Evolutionary conservation across 2,329 filamentous ascomycete genomes (phyloP), one percentile per base, ranked within the genome.

Genomic region (Fusarium devonianum): DNA sequence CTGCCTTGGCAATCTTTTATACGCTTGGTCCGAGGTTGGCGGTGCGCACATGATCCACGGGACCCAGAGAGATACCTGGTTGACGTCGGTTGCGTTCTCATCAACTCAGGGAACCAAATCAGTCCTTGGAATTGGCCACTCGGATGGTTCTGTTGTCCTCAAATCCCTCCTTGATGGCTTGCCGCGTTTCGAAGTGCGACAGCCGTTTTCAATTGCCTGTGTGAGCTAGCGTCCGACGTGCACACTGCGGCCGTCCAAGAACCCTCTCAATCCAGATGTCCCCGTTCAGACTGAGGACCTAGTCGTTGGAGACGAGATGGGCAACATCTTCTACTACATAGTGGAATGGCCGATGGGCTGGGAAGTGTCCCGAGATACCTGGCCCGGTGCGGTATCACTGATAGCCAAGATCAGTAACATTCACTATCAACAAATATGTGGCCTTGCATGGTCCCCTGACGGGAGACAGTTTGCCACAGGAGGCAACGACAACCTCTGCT

Each of bases 61-160:
- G 16, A 45, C 54, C 28, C 51, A 56, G 12, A 32, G 67, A 8
- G 60, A 60, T 19, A 53, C 57, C n/a, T 82, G 85, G 75, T 79
- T 99, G 30, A 96, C 91, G 0, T 92, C 90, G 5, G 71, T 97
- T n/a, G 86, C 89, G 1, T 97, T 97, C 71, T 97, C 94, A 1
- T 97, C 93, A 0, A 70, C 78, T 1, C 75, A 84, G 64, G 93
- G 93, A 1, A 80, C 79, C 14, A 89, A 87, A 64, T 86, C 85
- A 10, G 94, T 99, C 26, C 79, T 99, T 32, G 93, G 92, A 1
- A 88, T 92, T 57, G 92, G 91, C 2, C 83, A 92, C 54, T 90
- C 89, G 10, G 85, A 91, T 65, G 89, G 91, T 2, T 81, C 83
- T 17, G 77, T 97, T 22, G 84, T 83, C 16, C 77, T 99, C 5